Conservation (phyloP, 176 grass and related monocot genomes). For the Thinopyrum elongatum region DNA sequence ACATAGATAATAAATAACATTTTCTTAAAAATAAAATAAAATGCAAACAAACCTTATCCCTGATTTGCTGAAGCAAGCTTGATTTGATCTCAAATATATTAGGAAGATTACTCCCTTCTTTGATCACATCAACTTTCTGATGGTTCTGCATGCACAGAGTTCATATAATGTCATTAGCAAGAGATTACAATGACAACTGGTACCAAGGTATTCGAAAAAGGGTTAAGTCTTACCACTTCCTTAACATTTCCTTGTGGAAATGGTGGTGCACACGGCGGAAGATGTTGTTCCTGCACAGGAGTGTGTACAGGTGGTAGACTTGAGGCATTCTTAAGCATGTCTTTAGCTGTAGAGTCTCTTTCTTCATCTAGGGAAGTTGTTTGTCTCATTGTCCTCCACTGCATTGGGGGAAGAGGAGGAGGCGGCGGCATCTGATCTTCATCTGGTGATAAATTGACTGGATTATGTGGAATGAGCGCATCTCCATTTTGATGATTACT, state of each 20-base stretch:
- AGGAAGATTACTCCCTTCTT: conserved; percentile 36
- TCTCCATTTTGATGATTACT: conserved; percentile 34
- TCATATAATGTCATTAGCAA: conserved; percentile 29
- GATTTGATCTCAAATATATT: conserved; percentile 39
- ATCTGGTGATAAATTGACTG: conserved; percentile 25
- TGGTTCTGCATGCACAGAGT: conserved; percentile 36
- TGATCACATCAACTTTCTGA: conserved; percentile 36
- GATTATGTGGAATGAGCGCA: conserved; percentile 29
- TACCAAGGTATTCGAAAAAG: background rate
- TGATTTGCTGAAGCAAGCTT: conserved; percentile 81
- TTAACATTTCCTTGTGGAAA: conserved; percentile 28
- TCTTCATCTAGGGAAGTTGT: conserved; percentile 37
- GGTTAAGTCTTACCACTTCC: conserved; percentile 37
- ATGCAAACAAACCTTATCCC: conserved; percentile 66
- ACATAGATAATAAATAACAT: conserved; percentile 7
- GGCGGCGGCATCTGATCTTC: conserved; percentile 60
- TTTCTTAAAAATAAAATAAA: conserved; percentile 2
- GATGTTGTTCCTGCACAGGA: conserved; percentile 35
- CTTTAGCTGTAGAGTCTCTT: conserved; percentile 25
- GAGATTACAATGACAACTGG: background rate
- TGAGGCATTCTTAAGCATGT: conserved; percentile 17
- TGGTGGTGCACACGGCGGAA: conserved; percentile 2
- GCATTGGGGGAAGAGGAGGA: conserved; percentile 88
- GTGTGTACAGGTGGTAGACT: conserved; percentile 32
- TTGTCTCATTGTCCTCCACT: conserved; percentile 79